Evolutionary conservation across 495 filamentous ascomycete species (phyloP).

Genomic region (Aspergillus sclerotiicarbonarius): DNA sequence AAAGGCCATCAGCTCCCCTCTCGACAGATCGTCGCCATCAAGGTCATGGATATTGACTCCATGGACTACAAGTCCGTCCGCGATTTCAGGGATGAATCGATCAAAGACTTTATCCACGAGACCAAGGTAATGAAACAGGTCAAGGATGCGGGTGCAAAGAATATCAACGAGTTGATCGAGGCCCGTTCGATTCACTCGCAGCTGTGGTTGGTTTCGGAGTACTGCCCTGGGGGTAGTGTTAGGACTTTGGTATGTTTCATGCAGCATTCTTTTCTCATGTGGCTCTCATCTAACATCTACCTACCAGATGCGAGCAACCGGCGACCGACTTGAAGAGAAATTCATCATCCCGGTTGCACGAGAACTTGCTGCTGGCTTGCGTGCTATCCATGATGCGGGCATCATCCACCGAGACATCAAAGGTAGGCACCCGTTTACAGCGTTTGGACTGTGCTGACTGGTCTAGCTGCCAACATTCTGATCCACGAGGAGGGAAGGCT

Average conservation of each 20-base stretch:
- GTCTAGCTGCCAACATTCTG: conserved; percentile 77
- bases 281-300: conserved; percentile 4
- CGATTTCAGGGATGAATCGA: conserved; percentile 74
- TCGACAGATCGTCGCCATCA: conserved; percentile 76
- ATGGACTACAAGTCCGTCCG: conserved; percentile 66
- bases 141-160: conserved; percentile 78
- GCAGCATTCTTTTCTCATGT: not conserved
- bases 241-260: conserved; percentile 65
- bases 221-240: conserved; percentile 94
- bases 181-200: conserved; percentile 81
- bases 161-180: conserved; percentile 88
- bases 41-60: conserved; percentile 93
- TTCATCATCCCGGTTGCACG: conserved; percentile 88
- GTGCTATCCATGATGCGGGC: conserved; percentile 83
- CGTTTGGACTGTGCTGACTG: not conserved
- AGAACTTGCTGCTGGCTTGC: conserved; percentile 80
- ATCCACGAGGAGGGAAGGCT: conserved; percentile 83
- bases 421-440: conserved; percentile 44
- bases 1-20: conserved; percentile 65
- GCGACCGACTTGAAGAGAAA: conserved; percentile 73
- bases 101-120: conserved; percentile 84
- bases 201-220: conserved; percentile 95
- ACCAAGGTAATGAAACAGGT: conserved; percentile 82
- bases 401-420: conserved; percentile 98
- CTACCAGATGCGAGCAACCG: conserved; percentile 57